phyloP scores from a whole-genome alignment of 352 stramenopile genomes.

The Phytophthora vignae region DNA sequence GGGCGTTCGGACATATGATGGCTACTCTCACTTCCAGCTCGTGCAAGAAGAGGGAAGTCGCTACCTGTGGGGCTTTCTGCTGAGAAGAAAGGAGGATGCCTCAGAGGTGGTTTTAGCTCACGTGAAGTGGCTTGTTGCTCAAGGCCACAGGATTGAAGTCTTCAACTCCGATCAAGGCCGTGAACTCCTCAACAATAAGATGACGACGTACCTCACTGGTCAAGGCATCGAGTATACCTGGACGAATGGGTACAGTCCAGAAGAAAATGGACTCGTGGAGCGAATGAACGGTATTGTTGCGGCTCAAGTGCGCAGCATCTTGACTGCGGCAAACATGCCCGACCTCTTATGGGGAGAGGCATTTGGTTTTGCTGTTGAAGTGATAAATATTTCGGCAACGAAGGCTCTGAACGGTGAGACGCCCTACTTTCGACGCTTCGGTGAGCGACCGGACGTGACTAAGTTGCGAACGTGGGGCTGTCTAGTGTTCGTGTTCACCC shows the following conservation, averaged over 20 bases:
- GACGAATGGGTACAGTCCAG: background rate
- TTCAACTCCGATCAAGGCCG: background rate
- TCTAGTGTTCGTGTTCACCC: background rate
- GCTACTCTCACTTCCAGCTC: slow-evolving; percentile 20
- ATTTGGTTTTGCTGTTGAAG: background rate
- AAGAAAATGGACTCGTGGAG: background rate
- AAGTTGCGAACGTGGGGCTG: background rate
- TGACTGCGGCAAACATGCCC: background rate
- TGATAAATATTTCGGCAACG: background rate
- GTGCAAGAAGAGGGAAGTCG: background rate
- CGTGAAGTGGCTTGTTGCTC: background rate
- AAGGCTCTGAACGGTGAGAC: background rate
- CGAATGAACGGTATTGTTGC: background rate
- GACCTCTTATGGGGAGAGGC: background rate
- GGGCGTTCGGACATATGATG: slow-evolving; percentile 2
- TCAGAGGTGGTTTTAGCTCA: background rate
- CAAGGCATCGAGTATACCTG: background rate
- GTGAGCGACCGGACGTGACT: background rate
- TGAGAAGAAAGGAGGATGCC: background rate
- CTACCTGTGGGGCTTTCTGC: background rate
- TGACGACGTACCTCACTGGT: background rate
- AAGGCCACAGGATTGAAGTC: background rate
- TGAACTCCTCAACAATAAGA: background rate
- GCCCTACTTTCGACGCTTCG: background rate
- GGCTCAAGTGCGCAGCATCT: background rate